Percentiles rank a stretch among this genome's conserved stretches.
phyloP scores from a whole-genome alignment of 352 stramenopile species.

The Phytophthora ramorum region DNA sequence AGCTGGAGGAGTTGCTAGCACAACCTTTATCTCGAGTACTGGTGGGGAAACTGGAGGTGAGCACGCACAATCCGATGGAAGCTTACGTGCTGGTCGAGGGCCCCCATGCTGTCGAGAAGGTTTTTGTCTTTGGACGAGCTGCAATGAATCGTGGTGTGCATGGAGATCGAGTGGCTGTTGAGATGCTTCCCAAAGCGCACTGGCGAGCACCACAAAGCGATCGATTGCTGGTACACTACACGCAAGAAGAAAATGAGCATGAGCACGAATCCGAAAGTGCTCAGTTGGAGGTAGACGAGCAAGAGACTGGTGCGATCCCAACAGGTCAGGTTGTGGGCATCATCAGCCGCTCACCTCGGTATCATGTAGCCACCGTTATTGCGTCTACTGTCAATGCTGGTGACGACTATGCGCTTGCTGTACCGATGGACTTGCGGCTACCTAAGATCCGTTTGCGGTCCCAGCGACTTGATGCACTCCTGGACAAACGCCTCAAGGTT shows the following conservation, averaged over 20 bases:
- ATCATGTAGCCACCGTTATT: slow-evolving; percentile 79
- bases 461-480: slow-evolving; percentile 72
- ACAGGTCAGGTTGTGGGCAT: slow-evolving; percentile 88
- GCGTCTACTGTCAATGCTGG: slow-evolving; percentile 61
- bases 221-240: slow-evolving; percentile 76
- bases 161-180: slow-evolving; percentile 96
- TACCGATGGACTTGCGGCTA: slow-evolving; percentile 84
- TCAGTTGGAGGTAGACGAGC: slow-evolving; percentile 4
- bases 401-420: slow-evolving; percentile 78
- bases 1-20: slow-evolving; percentile 47
- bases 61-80: slow-evolving; percentile 74
- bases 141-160: slow-evolving; percentile 98
- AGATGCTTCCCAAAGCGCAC: slow-evolving; percentile 84
- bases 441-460: slow-evolving; percentile 85
- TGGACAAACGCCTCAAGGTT: slow-evolving; percentile 85
- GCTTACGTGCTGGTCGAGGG: slow-evolving; percentile 70
- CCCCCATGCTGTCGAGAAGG: slow-evolving; percentile 50
- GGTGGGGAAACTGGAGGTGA: slow-evolving; percentile 73
- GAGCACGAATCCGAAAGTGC: slow-evolving; percentile 34
- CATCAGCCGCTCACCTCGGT: slow-evolving; percentile 70
- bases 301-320: slow-evolving; percentile 51
- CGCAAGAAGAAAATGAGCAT: slow-evolving; percentile 49
- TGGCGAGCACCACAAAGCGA: slow-evolving; percentile 82
- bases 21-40: slow-evolving; percentile 38
- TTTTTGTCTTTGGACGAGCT: slow-evolving; percentile 78